These are phyloP conservation scores for Aureobasidium sp. DNA, from an alignment of 2,329 filamentous ascomycete species.

Conservation along the genomic window DNA sequence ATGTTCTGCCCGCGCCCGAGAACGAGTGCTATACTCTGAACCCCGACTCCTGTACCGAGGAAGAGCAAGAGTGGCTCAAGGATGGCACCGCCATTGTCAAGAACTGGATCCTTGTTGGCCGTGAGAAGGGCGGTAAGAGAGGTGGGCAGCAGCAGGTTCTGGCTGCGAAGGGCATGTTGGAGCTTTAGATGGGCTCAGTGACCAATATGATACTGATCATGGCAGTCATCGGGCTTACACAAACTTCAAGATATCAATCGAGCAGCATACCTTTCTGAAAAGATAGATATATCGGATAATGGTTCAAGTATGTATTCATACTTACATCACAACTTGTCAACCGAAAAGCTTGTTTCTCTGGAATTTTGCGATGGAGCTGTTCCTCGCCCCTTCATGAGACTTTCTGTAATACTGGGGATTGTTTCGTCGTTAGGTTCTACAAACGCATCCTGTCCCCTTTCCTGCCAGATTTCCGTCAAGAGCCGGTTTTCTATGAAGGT, in stretches of 20 bases:
- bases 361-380: too few species aligned
- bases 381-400: too few species aligned
- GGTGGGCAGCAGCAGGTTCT: background rate
- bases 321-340: background rate
- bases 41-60: constrained; percentile 20
- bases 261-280: background rate
- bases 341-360: background rate
- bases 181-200: background rate
- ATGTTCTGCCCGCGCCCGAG: constrained; percentile 22
- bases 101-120: constrained; percentile 25
- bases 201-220: background rate
- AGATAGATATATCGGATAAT: background rate
- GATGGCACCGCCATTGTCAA: constrained; percentile 25
- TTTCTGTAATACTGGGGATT: too few species aligned
- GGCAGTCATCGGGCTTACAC: background rate
- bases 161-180: background rate
- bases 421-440: too few species aligned
- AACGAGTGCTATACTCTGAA: constrained; percentile 23
- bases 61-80: constrained; percentile 23
- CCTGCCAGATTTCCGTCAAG: too few species aligned
- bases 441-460: too few species aligned
- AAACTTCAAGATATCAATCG: background rate
- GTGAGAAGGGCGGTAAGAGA: background rate
- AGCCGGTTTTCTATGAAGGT: too few species aligned
- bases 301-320: background rate